Base-by-base conservation (phyloP, 352 stramenopile species). In the Pythium aphanidermatum region DNA sequence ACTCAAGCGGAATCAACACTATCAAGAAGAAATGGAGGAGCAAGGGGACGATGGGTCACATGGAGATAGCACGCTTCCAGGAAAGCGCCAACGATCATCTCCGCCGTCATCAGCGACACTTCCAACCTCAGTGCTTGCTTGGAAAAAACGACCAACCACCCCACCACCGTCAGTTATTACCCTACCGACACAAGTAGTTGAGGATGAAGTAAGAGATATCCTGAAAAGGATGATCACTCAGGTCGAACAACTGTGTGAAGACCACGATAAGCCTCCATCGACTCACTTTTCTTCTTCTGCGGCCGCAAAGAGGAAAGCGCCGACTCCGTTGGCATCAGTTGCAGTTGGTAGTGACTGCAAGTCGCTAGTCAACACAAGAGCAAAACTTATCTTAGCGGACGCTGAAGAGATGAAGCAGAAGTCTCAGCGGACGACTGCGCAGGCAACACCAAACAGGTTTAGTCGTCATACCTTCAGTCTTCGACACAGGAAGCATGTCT, bases 41-140 rank as follows among this genome's bases (percentile, higher is more conserved):
- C 48, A 40, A 2, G 40, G 34, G 7, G 26, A 39, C 17, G 36
- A 53, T 12, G 31, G 26, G 34, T 49, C 40, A 44, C 28, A 55
- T 61, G 30, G 59, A 55, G 63, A 65, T 17, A 37, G 47, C 16
- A 28, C 29, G 28, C 37, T 54, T 30, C 49, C 44, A 4, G 51
- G 77, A 5, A 90, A 90, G 35, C 63, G 77, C 2, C 77, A 87
- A 42, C 68, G 77, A 4, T 83, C 77, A 12, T 85, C 72, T 39
- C 72, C 74, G 1, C 66, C 55, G 7, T 41, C 13, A 17, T 36
- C 49, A 12, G 21, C 28, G 10, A 9, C 17, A n/a, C n/a, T n/a
- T n/a, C n/a, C n/a, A n/a, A n/a, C n/a, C n/a, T n/a, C n/a, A n/a
- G n/a, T n/a, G n/a, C n/a, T n/a, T n/a, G n/a, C n/a, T n/a, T n/a